Base-by-base conservation (phyloP, 1,284 basidiomycete genomes). In the Ganoderma sp. region DNA sequence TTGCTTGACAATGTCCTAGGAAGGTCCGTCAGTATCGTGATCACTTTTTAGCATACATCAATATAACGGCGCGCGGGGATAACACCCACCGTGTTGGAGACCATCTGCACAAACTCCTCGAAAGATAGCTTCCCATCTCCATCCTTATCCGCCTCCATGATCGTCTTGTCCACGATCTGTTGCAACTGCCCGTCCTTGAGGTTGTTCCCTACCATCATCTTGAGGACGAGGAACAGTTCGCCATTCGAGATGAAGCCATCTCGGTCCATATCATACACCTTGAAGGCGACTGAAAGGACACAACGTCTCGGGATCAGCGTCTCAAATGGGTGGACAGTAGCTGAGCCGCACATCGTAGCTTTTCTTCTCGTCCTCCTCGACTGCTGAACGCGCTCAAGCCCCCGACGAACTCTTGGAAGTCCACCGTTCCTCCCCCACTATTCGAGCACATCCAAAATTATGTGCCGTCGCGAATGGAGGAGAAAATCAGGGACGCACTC, bases 141-240 rank as follows among this genome's bases (percentile, higher is more conserved):
- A 78, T 99, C 96, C 79, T 95, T 94, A 79, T 99, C 97, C 19
- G 97, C 97, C 82, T 99, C 97, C 95, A 99, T 97, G 79, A 99
- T 99, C 19, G 97, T 99, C 85, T 99, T 99, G 82, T 99, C 98
- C 12, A 99, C 98, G 73, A 99, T 99, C 81, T 99, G 97, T 80
- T 99, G 98, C 73, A 99, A 83, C 84, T 99, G 98, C 79, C 98
- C 95, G 81, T 99, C 98, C 93, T 99, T 99, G 76, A 99, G 84
- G 81, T 99, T 99, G 80, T 95, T 99, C 43, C 97, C 97, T 57
- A 99, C 98, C 97, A 99, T 99, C 95, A 99, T 99, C 86, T 99
- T 99, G 72, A 99, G 84, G 50, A 99, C 97, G 63, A 99, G 84
- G 83, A 99, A 99, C 59, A 99, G 87, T 82, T 99, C 97, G 67